Base-by-base conservation (phyloP, 2,329 filamentous ascomycete genomes). In the Penicillium frequentans region DNA sequence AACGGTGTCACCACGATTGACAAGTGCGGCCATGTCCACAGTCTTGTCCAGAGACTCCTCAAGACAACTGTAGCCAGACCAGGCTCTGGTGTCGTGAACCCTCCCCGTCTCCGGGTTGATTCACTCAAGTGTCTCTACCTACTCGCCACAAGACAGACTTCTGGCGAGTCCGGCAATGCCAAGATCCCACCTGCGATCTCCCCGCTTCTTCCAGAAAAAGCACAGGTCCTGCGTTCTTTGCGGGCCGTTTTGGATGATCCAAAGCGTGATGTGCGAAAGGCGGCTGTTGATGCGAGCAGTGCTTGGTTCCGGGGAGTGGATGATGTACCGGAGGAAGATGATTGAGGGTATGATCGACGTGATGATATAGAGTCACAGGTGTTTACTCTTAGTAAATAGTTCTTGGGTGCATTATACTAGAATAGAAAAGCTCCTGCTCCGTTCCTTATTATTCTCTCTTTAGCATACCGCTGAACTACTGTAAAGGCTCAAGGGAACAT, bases 241-340 rank as follows among this genome's bases (percentile, higher is more conserved):
- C 75, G 79, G 45, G 70, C 66, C 16, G 81, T 83, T 26, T 67
- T 89, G 61, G 86, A 89, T 74, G 86, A 89, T 71, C 76, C 76
- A 31, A 88, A 85, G 74, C 76, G 86, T 59, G 79, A 81, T 67
- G 86, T 89, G 10, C 78, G 86, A 43, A 81, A 83, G 60, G 84
- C 84, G 57, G 86, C 85, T 14, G 85, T 88, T 26, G 81, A 81
- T 73, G 86, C 85, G 60, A 73, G 84, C 51, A 80, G 76, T n/a
- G 82, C 78, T 54, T 88, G 86, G 86, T 68, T 86, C 52, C 78
- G 80, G 56, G 68, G 70, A 14, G 75, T 86, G 44, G 84, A 85
- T 66, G 84, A 87, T 68, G 83, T 82, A 53, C 81, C 84, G 52
- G 76, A 80, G 24, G 82, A 83, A 23, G 84, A 86, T 44, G 82